Conservation (phyloP, 2,329 filamentous ascomycete species). For the Ceratocystis cacaofunesta region DNA sequence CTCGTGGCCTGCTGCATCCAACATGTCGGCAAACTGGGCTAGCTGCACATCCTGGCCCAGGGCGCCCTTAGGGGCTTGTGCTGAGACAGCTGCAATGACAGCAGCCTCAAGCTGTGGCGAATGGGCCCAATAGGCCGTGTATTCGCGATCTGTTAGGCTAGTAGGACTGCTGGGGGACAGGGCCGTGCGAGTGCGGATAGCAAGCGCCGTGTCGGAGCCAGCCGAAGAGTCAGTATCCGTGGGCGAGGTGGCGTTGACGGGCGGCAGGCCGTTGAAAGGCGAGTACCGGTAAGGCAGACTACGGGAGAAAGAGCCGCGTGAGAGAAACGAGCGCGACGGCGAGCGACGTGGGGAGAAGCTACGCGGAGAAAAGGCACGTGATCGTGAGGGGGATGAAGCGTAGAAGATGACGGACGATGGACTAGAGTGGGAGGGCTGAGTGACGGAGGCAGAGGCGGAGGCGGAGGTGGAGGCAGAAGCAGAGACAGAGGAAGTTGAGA, state of each 20-base stretch:
- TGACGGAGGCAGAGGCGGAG: background rate
- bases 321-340: background rate
- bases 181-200: constrained; percentile 9
- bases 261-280: background rate
- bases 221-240: background rate
- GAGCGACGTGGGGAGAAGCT: background rate
- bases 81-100: background rate
- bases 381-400: background rate
- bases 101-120: constrained; percentile 11
- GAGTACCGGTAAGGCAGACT: background rate
- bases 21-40: constrained; percentile 4
- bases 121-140: constrained; percentile 7
- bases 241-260: background rate
- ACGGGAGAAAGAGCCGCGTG: background rate
- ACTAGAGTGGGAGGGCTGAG: background rate
- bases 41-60: constrained; percentile 9
- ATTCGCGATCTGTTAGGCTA: constrained; percentile 9
- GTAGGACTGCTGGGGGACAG: constrained; percentile 6
- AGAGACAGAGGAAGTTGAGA: background rate
- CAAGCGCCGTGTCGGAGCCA: background rate
- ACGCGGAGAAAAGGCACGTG: background rate
- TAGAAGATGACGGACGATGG: background rate
- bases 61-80: background rate
- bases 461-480: background rate
- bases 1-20: constrained; percentile 9